phyloP scores from a whole-genome alignment of 345 rosid species.

The Luvunga scandens region DNA sequence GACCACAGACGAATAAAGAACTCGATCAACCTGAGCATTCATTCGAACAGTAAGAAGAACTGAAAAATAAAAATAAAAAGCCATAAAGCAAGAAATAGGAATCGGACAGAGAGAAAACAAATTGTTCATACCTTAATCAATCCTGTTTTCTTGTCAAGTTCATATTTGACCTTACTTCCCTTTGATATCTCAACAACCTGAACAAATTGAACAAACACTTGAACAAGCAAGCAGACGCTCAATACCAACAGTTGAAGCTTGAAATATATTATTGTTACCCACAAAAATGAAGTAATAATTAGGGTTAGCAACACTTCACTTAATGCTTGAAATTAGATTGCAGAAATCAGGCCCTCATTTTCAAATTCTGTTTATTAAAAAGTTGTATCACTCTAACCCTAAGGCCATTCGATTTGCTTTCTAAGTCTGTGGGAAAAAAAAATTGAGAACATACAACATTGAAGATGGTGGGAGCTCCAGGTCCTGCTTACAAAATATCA shows the following conservation, averaged over 20 bases:
- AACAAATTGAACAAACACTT: constrained; percentile 1
- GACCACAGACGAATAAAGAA: constrained; percentile 92
- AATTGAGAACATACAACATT: constrained; percentile 48
- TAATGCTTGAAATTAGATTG: neutral
- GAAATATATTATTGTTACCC: neutral
- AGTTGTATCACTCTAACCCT: neutral
- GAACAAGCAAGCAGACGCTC: neutral
- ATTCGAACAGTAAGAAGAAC: constrained; percentile 17
- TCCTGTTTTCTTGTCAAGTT: constrained; percentile 95
- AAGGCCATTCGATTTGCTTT: neutral
- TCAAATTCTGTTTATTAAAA: neutral
- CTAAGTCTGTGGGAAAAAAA: neutral
- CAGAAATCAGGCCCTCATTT: neutral
- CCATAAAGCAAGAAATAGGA: neutral
- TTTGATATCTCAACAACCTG: constrained; percentile 97
- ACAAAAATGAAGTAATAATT: neutral
- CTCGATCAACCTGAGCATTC: constrained; percentile 65
- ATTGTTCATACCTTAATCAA: constrained; percentile 64
- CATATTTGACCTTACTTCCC: constrained; percentile 97
- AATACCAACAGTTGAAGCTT: neutral
- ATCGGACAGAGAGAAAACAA: neutral
- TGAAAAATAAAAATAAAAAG: constrained; percentile 6
- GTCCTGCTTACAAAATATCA: constrained; percentile 51
- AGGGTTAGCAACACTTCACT: neutral
- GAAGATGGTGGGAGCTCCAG: constrained; percentile 75